Percentiles rank a stretch among this genome's conserved stretches.
These are phyloP conservation scores for Fistulinella cinereoalba DNA, from an alignment of 1,284 basidiomycete genomes.

Conservation along the genomic window DNA sequence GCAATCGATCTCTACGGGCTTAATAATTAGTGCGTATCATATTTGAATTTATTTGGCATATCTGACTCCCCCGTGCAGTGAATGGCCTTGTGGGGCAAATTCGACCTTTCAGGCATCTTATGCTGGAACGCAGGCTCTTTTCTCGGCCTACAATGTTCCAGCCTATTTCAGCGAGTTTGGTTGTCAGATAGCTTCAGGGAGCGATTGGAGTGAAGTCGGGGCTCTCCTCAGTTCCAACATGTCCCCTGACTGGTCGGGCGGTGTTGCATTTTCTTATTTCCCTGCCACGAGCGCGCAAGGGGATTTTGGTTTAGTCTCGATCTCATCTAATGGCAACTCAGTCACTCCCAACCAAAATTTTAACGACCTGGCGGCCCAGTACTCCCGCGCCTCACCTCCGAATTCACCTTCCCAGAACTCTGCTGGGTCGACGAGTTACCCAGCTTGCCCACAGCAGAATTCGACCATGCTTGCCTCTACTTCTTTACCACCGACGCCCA, in stretches of 20 bases:
- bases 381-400: slow-evolving; percentile 54
- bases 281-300: slow-evolving; percentile 62
- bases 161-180: slow-evolving; percentile 93
- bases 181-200: slow-evolving; percentile 61
- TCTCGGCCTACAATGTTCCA: slow-evolving; percentile 69
- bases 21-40: slow-evolving; percentile 66
- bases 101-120: slow-evolving; percentile 59
- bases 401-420: slow-evolving; percentile 60
- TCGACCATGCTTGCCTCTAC: slow-evolving; percentile 62
- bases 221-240: slow-evolving; percentile 74
- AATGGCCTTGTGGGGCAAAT: slow-evolving; percentile 69
- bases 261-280: slow-evolving; percentile 88
- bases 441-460: slow-evolving; percentile 64
- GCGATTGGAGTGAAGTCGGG: slow-evolving; percentile 78
- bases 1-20: slow-evolving; percentile 84
- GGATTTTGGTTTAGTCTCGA: slow-evolving; percentile 82
- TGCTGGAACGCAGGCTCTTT: slow-evolving; percentile 50
- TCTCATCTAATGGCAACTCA: slow-evolving; percentile 59
- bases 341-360: slow-evolving; percentile 72
- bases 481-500: slow-evolving; percentile 81
- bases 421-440: slow-evolving; percentile 54
- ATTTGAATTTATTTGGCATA: slow-evolving; percentile 6
- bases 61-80: slow-evolving; percentile 39
- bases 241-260: slow-evolving; percentile 82
- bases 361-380: slow-evolving; percentile 60